A percentile compares a stretch with the other conserved stretches of the same genome.
Evolutionary conservation across 2,329 filamentous ascomycete species (phyloP).

Genomic region (Capronia americana): DNA sequence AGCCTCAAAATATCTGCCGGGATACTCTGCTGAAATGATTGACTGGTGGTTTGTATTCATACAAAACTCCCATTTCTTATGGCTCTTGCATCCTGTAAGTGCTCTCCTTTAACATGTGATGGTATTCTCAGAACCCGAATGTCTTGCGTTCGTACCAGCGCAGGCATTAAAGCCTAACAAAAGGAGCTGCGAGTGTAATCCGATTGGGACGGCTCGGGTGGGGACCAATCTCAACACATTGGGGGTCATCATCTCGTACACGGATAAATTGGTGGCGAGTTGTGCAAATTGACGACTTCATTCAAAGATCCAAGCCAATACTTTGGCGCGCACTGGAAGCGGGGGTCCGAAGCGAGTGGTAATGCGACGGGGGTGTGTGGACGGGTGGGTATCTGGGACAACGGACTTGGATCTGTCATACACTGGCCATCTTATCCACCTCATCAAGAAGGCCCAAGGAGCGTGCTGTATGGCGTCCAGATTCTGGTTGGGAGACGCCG

Average conservation of each 20-base stretch:
- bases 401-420: slow-evolving; percentile 14
- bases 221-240: neutral
- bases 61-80: neutral
- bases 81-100: neutral
- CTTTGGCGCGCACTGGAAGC: neutral
- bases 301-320: slow-evolving; percentile 2
- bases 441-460: slow-evolving; percentile 32
- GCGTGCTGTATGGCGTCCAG: slow-evolving; percentile 28
- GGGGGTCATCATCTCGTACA: slow-evolving; percentile 14
- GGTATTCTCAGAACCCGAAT: neutral
- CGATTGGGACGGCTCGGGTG: neutral
- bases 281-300: slow-evolving; percentile 10
- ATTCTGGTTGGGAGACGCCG: slow-evolving; percentile 25
- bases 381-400: slow-evolving; percentile 17
- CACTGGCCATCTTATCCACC: slow-evolving; percentile 29
- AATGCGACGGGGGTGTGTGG: neutral
- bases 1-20: slow-evolving; percentile 31
- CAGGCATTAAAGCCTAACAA: too few relatives aligned
- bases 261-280: neutral
- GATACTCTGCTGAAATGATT: slow-evolving; percentile 17
- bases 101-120: neutral
- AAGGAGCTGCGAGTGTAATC: neutral
- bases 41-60: slow-evolving; percentile 35
- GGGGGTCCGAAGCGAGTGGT: neutral
- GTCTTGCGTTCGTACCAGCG: neutral